A percentile compares a stretch with the other conserved stretches of the same genome.
These are phyloP conservation scores for Galerina sulciceps DNA, from an alignment of 768 basidiomycete species.

Conservation along the genomic window DNA sequence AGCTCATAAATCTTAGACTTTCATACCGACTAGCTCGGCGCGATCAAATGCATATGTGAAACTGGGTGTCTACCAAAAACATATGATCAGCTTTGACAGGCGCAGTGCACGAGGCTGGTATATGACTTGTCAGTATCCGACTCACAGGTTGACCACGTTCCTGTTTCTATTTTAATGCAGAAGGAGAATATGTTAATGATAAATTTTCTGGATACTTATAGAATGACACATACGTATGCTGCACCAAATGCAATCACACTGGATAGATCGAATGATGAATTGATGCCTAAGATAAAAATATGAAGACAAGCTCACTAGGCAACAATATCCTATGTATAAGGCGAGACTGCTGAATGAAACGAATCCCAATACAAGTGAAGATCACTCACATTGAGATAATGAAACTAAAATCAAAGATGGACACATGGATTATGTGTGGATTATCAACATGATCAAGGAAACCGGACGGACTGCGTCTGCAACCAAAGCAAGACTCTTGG, in stretches of 20 bases:
- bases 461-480: slow-evolving; percentile 53
- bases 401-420: slow-evolving; percentile 40
- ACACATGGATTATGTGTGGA: slow-evolving; percentile 8
- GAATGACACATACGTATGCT: slow-evolving; percentile 40
- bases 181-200: slow-evolving; percentile 6
- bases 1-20: slow-evolving; percentile 8
- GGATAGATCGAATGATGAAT: slow-evolving; percentile 1
- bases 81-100: not conserved
- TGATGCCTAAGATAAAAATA: not conserved
- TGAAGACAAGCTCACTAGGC: slow-evolving; percentile 9
- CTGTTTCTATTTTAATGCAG: slow-evolving; percentile 37
- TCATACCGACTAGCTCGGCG: slow-evolving; percentile 56
- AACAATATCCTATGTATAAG: slow-evolving; percentile 11
- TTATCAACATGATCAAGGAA: slow-evolving; percentile 12
- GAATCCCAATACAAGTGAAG: not conserved
- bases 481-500: slow-evolving; percentile 57
- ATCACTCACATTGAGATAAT: slow-evolving; percentile 57
- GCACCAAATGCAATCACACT: slow-evolving; percentile 51
- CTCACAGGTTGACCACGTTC: slow-evolving; percentile 38
- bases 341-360: not conserved
- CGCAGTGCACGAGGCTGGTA: not conserved
- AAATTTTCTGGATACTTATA: slow-evolving; percentile 1
- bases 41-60: slow-evolving; percentile 63
- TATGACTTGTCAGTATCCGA: not conserved
- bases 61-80: slow-evolving; percentile 39